Conservation (phyloP, 768 basidiomycete species). For the Suillus brevipes region DNA sequence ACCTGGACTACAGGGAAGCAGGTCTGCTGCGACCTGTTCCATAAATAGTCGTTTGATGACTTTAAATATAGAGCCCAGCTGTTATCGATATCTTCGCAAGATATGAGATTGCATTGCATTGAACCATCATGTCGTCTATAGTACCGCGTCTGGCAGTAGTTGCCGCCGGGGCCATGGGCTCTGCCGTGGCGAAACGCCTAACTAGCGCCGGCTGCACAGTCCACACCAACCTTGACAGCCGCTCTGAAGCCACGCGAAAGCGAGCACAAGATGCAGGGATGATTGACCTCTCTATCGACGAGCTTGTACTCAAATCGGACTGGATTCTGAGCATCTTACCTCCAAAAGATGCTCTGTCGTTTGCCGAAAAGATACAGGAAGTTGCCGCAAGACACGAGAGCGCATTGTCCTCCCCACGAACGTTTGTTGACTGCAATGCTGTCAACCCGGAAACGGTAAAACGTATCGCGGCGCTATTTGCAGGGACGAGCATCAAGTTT, state of each 20-base stretch:
- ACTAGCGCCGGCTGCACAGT: constrained; percentile 49
- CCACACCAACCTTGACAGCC: constrained; percentile 54
- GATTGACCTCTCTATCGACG: constrained; percentile 39
- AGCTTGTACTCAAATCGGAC: constrained; percentile 37
- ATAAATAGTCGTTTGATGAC: neutral
- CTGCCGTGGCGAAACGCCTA: constrained; percentile 52
- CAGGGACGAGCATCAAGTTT: constrained; percentile 40
- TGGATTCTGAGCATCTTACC: constrained; percentile 61
- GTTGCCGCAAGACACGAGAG: neutral
- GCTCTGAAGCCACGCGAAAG: constrained; percentile 50
- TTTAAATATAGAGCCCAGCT: neutral
- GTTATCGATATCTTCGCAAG: neutral
- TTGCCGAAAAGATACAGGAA: constrained; percentile 37
- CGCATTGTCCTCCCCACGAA: constrained; percentile 16
- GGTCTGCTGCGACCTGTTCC: neutral
- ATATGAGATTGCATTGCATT: neutral
- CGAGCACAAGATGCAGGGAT: constrained; percentile 54
- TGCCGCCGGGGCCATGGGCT: constrained; percentile 61
- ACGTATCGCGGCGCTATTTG: constrained; percentile 47
- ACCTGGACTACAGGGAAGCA: neutral
- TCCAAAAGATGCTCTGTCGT: constrained; percentile 49
- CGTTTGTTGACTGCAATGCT: constrained; percentile 61
- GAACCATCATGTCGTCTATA: constrained; percentile 16
- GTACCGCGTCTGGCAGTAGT: constrained; percentile 45
- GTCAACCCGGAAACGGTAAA: constrained; percentile 52